Conservation (phyloP, 192 early-diverging fungal genomes). For the Coemansia sp. region DNA sequence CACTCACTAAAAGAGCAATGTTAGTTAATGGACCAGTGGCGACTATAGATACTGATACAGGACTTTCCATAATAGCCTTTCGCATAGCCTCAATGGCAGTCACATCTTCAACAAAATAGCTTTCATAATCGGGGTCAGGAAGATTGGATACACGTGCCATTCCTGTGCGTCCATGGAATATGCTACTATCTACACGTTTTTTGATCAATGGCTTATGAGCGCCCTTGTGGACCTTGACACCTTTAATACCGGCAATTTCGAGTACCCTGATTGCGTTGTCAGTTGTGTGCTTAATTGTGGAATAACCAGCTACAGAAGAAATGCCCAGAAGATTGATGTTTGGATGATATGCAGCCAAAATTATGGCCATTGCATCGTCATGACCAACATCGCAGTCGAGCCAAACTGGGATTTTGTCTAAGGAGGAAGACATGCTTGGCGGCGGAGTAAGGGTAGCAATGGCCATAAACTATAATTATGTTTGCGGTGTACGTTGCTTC, state of each 20-base stretch:
- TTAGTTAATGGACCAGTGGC: conserved; percentile 53
- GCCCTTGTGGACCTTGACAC: conserved; percentile 24
- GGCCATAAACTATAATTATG: no score
- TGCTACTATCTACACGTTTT: conserved; percentile 2
- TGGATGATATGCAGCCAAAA: conserved; percentile 33
- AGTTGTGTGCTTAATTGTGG: conserved; percentile 17
- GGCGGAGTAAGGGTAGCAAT: no score
- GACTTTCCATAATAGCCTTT: conserved; percentile 22
- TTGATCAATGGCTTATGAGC: conserved; percentile 29
- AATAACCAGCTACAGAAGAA: conserved; percentile 27
- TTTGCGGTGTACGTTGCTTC: no score
- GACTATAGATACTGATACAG: conserved; percentile 18
- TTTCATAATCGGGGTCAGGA: conserved; percentile 14
- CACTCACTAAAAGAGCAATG: conserved; percentile 44
- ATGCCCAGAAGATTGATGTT: conserved; percentile 23
- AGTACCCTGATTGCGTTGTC: conserved; percentile 24
- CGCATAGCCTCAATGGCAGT: conserved; percentile 24
- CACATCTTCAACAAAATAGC: conserved; percentile 6
- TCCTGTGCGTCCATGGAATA: conserved; percentile 20
- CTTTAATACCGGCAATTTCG: conserved; percentile 26
- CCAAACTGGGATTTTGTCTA: conserved; percentile 23
- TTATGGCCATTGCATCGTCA: conserved; percentile 36
- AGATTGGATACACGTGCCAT: conserved; percentile 14
- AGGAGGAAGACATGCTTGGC: not conserved
- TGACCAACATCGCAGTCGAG: conserved; percentile 41